These are phyloP conservation scores for Leccinum aurantiacum DNA, from an alignment of 768 basidiomycete species.

Conservation along the genomic window DNA sequence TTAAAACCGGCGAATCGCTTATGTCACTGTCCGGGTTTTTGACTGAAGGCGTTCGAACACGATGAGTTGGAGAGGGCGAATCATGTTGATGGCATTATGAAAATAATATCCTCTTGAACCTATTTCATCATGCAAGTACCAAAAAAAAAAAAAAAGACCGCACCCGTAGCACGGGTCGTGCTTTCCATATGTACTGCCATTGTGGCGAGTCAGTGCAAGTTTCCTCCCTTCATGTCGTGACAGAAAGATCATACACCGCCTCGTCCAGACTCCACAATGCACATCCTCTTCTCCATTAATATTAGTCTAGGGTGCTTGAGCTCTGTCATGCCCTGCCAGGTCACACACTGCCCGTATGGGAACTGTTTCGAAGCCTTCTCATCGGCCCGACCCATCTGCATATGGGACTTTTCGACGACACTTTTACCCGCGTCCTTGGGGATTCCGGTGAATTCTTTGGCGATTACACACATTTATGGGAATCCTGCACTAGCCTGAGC, in stretches of 20 bases:
- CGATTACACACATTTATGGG: neutral
- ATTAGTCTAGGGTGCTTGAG: neutral
- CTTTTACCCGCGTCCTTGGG: neutral
- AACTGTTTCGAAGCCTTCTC: neutral
- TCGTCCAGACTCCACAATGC: no score
- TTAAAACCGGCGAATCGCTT: no score
- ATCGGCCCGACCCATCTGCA: neutral
- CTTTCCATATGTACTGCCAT: no score
- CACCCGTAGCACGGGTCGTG: no score
- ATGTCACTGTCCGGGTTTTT: no score
- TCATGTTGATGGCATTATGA: no score
- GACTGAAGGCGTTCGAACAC: no score
- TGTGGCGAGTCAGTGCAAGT: neutral
- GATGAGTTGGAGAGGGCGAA: no score
- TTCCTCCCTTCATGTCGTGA: neutral
- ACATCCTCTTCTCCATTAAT: neutral
- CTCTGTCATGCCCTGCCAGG: no score
- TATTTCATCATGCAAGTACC: no score
- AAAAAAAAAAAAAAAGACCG: no score
- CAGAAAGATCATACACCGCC: neutral
- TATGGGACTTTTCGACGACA: neutral
- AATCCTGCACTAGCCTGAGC: neutral
- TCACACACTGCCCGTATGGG: neutral
- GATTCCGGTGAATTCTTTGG: neutral
- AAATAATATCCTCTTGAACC: no score